Conservation (phyloP, 1,284 basidiomycete genomes). For the Trametes sp. region DNA sequence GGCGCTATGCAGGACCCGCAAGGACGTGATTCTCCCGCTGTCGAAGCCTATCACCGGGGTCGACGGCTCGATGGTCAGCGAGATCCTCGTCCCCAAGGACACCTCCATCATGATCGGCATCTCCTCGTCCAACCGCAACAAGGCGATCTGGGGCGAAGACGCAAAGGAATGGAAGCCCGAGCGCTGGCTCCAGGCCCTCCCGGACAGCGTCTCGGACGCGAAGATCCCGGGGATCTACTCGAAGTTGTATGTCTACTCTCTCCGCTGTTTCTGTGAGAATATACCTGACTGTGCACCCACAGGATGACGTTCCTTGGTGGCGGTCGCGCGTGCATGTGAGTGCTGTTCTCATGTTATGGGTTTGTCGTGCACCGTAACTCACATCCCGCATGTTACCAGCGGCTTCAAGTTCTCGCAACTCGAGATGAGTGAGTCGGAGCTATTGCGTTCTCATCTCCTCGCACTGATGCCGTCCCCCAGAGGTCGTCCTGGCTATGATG, state of each 20-base stretch:
- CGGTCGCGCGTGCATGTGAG: constrained; percentile 42
- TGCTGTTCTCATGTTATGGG: not conserved
- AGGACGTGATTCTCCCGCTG: constrained; percentile 31
- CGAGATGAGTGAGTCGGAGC: constrained; percentile 40
- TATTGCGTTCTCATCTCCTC: not conserved
- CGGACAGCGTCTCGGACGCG: constrained; percentile 19
- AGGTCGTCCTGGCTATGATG: not conserved
- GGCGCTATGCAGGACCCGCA: constrained; percentile 31
- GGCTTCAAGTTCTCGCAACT: constrained; percentile 44
- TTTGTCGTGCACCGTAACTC: not conserved
- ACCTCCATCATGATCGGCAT: constrained; percentile 23
- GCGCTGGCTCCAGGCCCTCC: constrained; percentile 30
- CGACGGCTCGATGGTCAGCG: constrained; percentile 23
- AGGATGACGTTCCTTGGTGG: constrained; percentile 47
- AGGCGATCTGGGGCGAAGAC: constrained; percentile 34
- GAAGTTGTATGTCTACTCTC: constrained; percentile 26
- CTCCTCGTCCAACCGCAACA: constrained; percentile 27
- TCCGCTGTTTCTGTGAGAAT: constrained; percentile 15
- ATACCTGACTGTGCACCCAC: not conserved
- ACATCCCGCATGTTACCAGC: constrained; percentile 16
- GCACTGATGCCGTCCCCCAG: not conserved
- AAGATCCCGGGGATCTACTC: constrained; percentile 31
- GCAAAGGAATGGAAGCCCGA: constrained; percentile 36
- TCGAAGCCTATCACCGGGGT: constrained; percentile 24
- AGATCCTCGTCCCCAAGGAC: constrained; percentile 25